Conservation (phyloP, 768 basidiomycete species). For the Tulasnella sp. region DNA sequence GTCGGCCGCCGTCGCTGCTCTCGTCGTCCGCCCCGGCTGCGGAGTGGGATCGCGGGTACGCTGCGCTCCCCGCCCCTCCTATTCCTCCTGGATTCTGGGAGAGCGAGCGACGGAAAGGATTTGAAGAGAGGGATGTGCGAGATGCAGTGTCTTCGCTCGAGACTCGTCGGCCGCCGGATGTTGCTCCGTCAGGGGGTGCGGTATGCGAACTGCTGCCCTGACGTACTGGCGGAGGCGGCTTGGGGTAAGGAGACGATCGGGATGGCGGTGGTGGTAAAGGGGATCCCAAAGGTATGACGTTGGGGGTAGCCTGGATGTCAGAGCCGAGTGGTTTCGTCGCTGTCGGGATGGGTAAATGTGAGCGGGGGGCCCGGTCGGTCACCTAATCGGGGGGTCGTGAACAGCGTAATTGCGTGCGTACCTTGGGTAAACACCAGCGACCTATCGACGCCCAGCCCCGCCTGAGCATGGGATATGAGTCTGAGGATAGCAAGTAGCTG, state of each 20-base stretch:
- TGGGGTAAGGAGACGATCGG: not conserved
- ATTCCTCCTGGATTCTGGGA: constrained; percentile 3
- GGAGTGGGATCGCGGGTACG: not conserved
- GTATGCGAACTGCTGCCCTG: not conserved
- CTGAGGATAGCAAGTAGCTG: constrained; percentile 22
- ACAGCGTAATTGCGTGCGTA: constrained; percentile 12
- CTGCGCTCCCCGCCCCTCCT: not conserved
- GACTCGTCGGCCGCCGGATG: not conserved
- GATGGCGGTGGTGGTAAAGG: not conserved
- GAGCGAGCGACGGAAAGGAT: constrained; percentile 14
- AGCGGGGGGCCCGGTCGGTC: not conserved
- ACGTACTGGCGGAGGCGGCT: not conserved
- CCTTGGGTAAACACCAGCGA: constrained; percentile 23
- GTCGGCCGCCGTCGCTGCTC: not conserved
- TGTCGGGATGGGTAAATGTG: not conserved
- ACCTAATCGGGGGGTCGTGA: not conserved
- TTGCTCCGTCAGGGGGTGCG: not conserved
- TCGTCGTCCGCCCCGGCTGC: not conserved
- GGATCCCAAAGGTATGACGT: not conserved
- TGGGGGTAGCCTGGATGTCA: not conserved
- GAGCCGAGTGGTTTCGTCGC: constrained; percentile 7
- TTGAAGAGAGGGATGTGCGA: constrained; percentile 8
- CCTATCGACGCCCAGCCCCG: constrained; percentile 18
- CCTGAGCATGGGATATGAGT: constrained; percentile 22
- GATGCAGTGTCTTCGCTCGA: constrained; percentile 3